Evolutionary conservation across 768 basidiomycete species (phyloP).

Genomic region (Auriscalpium orientale): DNA sequence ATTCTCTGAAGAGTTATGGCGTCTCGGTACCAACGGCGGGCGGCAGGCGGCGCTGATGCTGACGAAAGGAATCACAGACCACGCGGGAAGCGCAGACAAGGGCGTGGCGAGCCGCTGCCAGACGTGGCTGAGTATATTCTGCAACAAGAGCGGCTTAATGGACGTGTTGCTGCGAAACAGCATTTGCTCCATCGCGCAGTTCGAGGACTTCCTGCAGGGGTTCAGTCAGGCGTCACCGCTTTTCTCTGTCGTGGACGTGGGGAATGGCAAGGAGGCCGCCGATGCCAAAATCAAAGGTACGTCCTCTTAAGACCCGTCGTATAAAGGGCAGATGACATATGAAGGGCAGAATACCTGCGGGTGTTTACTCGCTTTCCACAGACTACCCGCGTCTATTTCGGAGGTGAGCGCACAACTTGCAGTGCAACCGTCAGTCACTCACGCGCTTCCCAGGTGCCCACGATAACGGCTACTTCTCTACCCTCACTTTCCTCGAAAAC

Average conservation of each 20-base stretch:
- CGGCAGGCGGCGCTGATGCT: slow-evolving; percentile 29
- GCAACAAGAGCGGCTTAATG: slow-evolving; percentile 28
- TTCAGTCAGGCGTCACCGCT: slow-evolving; percentile 34
- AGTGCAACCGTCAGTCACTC: background rate
- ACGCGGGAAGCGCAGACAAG: slow-evolving; percentile 21
- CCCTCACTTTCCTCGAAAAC: slow-evolving; percentile 29
- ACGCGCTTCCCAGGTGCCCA: slow-evolving; percentile 22
- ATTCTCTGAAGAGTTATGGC: slow-evolving; percentile 26
- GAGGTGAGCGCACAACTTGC: slow-evolving; percentile 18
- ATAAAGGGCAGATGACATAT: too few species aligned
- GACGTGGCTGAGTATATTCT: slow-evolving; percentile 31
- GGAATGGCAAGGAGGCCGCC: slow-evolving; percentile 35
- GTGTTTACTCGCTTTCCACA: slow-evolving; percentile 47
- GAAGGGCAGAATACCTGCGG: slow-evolving; percentile 37
- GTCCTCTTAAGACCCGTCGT: background rate
- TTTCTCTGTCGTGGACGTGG: slow-evolving; percentile 36
- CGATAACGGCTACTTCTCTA: slow-evolving; percentile 36
- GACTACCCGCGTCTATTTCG: slow-evolving; percentile 33
- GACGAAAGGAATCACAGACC: slow-evolving; percentile 28
- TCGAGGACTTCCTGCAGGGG: slow-evolving; percentile 29
- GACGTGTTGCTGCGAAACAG: slow-evolving; percentile 23
- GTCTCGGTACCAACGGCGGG: slow-evolving; percentile 26
- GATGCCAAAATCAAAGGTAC: slow-evolving; percentile 35
- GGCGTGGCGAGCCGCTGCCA: slow-evolving; percentile 22
- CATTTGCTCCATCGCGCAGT: slow-evolving; percentile 27